phyloP scores from a whole-genome alignment of 1,284 basidiomycete species.

The Ustilago crameri region DNA sequence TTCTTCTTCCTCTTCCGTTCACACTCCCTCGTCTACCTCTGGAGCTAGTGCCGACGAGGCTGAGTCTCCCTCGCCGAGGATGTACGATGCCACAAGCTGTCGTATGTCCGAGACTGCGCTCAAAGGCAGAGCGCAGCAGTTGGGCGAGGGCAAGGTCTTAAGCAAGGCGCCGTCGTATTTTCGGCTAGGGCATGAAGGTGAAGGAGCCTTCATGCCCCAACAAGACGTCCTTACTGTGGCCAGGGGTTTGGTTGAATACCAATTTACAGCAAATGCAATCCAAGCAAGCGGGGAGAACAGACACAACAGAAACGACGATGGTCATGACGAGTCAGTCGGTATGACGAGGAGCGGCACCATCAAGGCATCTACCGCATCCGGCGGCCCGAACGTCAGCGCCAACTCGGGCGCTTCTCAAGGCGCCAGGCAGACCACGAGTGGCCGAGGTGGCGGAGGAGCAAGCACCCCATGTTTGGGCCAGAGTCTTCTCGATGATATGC shows the following conservation, averaged over 20 bases:
- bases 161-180: constrained; percentile 49
- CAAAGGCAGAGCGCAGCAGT: constrained; percentile 28
- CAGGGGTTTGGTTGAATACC: constrained; percentile 45
- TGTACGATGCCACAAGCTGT: constrained; percentile 24
- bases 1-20: constrained; percentile 43
- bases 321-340: not conserved
- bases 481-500: constrained; percentile 30
- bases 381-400: not conserved
- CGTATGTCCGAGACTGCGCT: constrained; percentile 27
- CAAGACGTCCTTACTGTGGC: constrained; percentile 46
- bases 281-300: constrained; percentile 16
- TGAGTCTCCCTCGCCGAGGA: constrained; percentile 40
- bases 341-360: constrained; percentile 17
- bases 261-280: constrained; percentile 22
- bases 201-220: constrained; percentile 54
- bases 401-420: too few species aligned
- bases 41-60: constrained; percentile 48
- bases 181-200: constrained; percentile 58
- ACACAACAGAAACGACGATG: not conserved
- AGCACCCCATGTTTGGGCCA: constrained; percentile 46
- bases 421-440: constrained; percentile 2
- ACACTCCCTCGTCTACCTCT: constrained; percentile 48
- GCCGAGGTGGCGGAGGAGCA: constrained; percentile 8
- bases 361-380: constrained; percentile 15
- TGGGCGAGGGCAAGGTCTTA: constrained; percentile 35